These are phyloP conservation scores for Biscutella auriculata DNA, from an alignment of 441 rosid genomes.

Conservation along the genomic window DNA sequence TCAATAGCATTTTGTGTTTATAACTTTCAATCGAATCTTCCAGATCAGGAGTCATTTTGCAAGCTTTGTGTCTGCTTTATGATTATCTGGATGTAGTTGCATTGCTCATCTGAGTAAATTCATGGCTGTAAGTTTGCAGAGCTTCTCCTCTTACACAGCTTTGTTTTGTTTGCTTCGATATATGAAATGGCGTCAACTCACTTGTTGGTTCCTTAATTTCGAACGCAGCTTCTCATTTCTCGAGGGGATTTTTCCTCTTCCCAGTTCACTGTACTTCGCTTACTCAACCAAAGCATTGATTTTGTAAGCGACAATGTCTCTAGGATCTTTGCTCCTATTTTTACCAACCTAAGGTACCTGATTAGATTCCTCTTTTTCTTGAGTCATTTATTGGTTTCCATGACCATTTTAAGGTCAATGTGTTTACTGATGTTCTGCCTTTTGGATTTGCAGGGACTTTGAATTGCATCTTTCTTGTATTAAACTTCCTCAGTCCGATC, in stretches of 20 bases:
- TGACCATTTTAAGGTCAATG: background rate
- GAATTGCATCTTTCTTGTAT: slow-evolving; percentile 20
- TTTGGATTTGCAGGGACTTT: slow-evolving; percentile 20
- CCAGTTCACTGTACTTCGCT: slow-evolving; percentile 23
- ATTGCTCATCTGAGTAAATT: background rate
- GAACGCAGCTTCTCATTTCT: slow-evolving; percentile 30
- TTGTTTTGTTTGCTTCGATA: background rate
- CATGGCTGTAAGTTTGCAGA: slow-evolving; percentile 16
- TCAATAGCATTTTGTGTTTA: no score
- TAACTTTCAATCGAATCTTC: background rate
- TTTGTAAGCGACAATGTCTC: slow-evolving; percentile 32
- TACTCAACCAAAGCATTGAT: slow-evolving; percentile 32
- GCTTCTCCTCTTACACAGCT: background rate
- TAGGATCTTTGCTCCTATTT: slow-evolving; percentile 20
- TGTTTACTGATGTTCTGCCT: background rate
- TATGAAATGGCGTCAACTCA: background rate
- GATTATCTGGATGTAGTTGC: background rate
- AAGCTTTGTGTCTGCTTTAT: background rate
- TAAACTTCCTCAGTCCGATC: slow-evolving; percentile 4
- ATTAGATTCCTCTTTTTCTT: background rate
- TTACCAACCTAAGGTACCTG: slow-evolving; percentile 27
- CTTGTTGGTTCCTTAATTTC: background rate
- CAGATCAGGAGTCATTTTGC: slow-evolving; percentile 1
- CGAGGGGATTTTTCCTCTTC: slow-evolving; percentile 34
- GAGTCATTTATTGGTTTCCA: background rate